These are phyloP conservation scores for Zymoseptoria crescenta DNA, from an alignment of 2,329 filamentous ascomycete species.

Conservation along the genomic window DNA sequence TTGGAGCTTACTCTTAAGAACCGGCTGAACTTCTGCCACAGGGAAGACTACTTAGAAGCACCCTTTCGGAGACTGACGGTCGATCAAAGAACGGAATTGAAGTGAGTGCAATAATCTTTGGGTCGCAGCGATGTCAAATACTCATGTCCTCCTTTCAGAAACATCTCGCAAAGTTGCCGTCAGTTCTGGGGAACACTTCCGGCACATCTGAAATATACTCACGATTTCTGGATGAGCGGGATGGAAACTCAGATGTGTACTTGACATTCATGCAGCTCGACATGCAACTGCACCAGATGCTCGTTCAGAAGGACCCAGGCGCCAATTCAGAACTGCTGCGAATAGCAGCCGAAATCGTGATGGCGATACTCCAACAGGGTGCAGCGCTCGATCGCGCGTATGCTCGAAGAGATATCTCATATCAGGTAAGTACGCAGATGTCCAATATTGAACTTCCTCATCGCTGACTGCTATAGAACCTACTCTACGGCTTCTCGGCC, in stretches of 20 bases:
- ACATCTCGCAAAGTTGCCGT: conserved; percentile 1
- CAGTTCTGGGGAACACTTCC: conserved; percentile 5
- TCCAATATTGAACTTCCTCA: no score
- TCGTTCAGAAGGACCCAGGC: conserved; percentile 5
- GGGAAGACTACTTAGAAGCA: conserved; percentile 1
- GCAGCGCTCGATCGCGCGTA: conserved; percentile 9
- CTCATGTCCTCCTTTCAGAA: background rate
- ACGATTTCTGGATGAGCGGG: conserved; percentile 12
- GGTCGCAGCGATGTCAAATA: background rate
- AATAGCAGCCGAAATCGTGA: conserved; percentile 9
- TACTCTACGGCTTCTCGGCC: conserved; percentile 15
- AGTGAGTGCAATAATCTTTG: background rate
- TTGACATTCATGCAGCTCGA: conserved; percentile 14
- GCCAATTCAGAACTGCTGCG: conserved; percentile 3
- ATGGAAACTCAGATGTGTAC: conserved; percentile 6
- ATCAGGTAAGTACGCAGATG: conserved; percentile 8
- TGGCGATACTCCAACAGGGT: conserved; percentile 11
- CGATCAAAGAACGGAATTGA: conserved; percentile 2
- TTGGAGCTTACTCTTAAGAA: background rate
- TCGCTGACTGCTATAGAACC: conserved; percentile 6
- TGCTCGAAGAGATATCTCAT: conserved; percentile 12
- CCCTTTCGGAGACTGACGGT: background rate
- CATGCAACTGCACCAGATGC: conserved; percentile 14
- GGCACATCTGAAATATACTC: conserved; percentile 12
- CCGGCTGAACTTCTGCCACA: no score